Evolutionary conservation across 2,329 filamentous ascomycete genomes (phyloP), one percentile per base, ranked within the genome.

Genomic region (Colletotrichum gigasporum): DNA sequence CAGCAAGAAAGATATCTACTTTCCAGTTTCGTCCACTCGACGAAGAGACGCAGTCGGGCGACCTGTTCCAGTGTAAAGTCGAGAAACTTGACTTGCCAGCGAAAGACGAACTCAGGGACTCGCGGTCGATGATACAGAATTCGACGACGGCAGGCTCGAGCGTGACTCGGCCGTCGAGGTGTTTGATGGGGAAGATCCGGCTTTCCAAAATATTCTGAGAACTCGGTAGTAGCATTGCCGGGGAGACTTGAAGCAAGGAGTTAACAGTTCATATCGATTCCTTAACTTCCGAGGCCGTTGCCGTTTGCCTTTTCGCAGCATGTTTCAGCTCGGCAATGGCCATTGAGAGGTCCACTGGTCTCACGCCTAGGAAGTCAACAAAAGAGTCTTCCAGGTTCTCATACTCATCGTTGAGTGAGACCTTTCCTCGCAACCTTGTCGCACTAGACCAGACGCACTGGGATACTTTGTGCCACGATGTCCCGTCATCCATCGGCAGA

Each of bases 71-170:
- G 47, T 0, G 45, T 66, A 53, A 79, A 80, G 59, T 79, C 77
- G 0, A 81, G 69, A 2, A 76, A 62, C 73, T 78, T 5, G 73
- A 70, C 9, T 62, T 69, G 5, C 52, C 16, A 0, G 51, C n/a
- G 47, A 82, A 81, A 0, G 63, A 54, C 3, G 70, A 64, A 0
- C 44, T 51, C 2, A 79, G 54, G 0, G 35, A 16, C 6, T 77
- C 70, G 18, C 74, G 73, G 50, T 81, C 79, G 2, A 70, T 53
- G 2, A 81, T 72, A 12, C 70, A 71, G 51, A 81, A 81, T 24
- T 70, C 66, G 0, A 67, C 59, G 3, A 50, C 50, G 0, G 62
- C 68, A 0, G 67, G 57, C 10, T 65, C 51, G 0, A 73, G n/a
- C 2, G 48, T 64, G 6, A 56, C 58, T 0, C 51, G 26, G 1